Conservation (phyloP, 2,329 filamentous ascomycete genomes). For the Colletotrichum camelliae region DNA sequence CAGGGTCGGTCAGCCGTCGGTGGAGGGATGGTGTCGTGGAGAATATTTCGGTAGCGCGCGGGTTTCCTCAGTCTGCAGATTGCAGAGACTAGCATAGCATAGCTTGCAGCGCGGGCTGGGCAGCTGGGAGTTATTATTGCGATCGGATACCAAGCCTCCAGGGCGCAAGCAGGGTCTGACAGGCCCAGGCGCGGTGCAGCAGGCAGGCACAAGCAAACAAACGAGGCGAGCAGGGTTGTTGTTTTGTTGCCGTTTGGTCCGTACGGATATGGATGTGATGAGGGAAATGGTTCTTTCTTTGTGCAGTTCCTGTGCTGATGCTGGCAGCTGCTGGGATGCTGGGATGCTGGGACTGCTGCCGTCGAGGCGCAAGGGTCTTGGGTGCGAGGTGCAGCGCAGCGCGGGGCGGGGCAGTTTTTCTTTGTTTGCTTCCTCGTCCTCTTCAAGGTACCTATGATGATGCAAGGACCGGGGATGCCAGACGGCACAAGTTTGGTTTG, state of each 20-base stretch:
- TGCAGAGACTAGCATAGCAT: not conserved
- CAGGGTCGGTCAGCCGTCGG: not conserved
- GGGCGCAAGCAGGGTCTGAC: not conserved
- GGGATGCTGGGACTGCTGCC: not conserved
- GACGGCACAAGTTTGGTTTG: not conserved
- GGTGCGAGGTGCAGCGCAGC: not conserved
- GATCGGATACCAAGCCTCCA: not conserved
- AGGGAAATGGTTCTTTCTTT: not conserved
- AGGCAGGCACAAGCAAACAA: not conserved
- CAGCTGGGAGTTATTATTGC: not conserved
- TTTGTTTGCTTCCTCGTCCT: not conserved
- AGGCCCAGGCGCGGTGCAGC: not conserved
- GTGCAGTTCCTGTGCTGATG: not conserved
- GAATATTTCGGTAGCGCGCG: constrained; percentile 9
- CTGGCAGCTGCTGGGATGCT: not conserved
- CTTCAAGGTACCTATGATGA: not conserved
- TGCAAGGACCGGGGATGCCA: not conserved
- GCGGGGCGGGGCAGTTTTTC: not conserved
- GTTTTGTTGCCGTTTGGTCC: not conserved
- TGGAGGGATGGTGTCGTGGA: constrained; percentile 9
- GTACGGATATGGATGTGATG: not conserved
- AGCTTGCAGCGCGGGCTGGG: not conserved
- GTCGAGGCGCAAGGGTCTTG: not conserved
- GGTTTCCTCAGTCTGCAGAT: not conserved
- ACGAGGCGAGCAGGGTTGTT: not conserved